Evolutionary conservation across 1,139 yeast genomes (phyloP), one percentile per base, ranked within the genome.

Genomic region (Debaryomyces udenii): DNA sequence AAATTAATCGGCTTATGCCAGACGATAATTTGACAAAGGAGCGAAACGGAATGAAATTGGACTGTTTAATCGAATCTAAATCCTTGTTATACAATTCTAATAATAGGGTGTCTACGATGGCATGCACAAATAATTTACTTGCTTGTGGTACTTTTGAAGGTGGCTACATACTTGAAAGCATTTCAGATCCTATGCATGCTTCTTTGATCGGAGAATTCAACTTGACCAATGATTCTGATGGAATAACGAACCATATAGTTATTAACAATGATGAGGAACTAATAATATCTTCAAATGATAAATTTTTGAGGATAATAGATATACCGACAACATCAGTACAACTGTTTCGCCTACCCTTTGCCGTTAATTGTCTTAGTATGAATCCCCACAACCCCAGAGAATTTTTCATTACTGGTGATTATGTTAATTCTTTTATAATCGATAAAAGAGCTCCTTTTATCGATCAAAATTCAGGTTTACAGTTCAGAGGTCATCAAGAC

Each of bases 71-170:
- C n/a, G 76, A 71, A 50, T 69, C 76, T 4, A 51, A 76, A 27
- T 48, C 50, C 10, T 61, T 70, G 18, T 44, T 50, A 13, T 47
- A 50, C 16, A 62, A 61, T 45, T 58, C 68, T 22, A 70, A 66
- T 56, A 66, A 66, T 48, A 59, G 77, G 40, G 64, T 80, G 3
- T 75, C 83, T 9, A 74, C 83, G 2, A 51, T 80, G 42, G 62
- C 76, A 7, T 70, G 78, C 40, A 64, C 76, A 10, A 54, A 66
- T 34, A 62, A 61, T n/a, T 54, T 67, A 20, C 56, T 79, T 17
- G 76, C 70, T 3, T 71, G 78, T 22, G 86, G 86, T 0, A 79
- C 85, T 0, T 74, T 78, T 44, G 76, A 72, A 43, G 86, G 86
- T 1, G 76, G 78, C 14, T 74, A 68, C 49, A 56, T 76, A 6